Conservation (phyloP, 345 rosid genomes). For the Acer negundo region DNA sequence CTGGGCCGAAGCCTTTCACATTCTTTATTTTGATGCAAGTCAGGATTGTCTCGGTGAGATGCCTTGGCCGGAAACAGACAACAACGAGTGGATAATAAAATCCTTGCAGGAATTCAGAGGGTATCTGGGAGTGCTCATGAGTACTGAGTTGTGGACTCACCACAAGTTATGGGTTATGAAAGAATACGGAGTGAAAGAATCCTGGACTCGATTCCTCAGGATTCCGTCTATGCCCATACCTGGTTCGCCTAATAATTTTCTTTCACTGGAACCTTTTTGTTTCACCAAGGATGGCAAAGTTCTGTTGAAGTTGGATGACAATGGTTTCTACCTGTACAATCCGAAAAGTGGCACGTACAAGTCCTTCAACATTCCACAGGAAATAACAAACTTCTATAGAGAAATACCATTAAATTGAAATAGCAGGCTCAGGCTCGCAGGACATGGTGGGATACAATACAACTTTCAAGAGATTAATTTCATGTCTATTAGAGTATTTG, state of each 20-base stretch:
- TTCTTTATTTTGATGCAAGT: background rate
- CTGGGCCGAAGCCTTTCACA: background rate
- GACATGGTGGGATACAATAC: too few species aligned
- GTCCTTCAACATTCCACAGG: background rate
- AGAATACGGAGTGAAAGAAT: background rate
- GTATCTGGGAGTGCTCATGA: background rate
- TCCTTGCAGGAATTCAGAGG: background rate
- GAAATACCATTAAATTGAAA: background rate
- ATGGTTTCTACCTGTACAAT: background rate
- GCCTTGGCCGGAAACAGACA: background rate
- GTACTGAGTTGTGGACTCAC: background rate
- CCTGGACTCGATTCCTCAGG: background rate
- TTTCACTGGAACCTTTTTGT: background rate
- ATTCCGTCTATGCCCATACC: background rate
- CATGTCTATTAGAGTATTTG: too few species aligned
- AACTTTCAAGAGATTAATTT: too few species aligned
- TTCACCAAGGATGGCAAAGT: background rate
- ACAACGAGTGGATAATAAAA: background rate
- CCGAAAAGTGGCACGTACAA: background rate
- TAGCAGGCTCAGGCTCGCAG: too few species aligned
- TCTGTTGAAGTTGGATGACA: background rate
- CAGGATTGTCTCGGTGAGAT: background rate
- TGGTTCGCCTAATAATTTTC: background rate
- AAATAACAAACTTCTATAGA: background rate
- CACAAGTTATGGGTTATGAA: background rate